Evolutionary conservation across 1,284 basidiomycete species (phyloP), one percentile per base, ranked within the genome.

Genomic region (Rhodofomes roseus): DNA sequence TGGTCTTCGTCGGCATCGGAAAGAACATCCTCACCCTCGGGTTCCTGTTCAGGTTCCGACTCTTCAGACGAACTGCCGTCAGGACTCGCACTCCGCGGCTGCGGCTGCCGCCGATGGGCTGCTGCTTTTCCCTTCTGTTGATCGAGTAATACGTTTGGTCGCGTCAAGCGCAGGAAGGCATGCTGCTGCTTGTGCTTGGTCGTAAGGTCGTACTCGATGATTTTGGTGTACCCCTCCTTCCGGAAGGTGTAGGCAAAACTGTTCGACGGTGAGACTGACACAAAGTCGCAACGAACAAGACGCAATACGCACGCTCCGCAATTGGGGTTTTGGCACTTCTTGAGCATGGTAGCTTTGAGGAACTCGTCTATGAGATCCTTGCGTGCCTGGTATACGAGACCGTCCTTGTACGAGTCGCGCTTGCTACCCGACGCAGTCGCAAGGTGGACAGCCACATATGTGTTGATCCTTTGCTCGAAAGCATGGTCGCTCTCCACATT

Each of bases 181-280:
- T 91, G 86, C 55, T 84, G 80, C 39, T 75, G 79, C 73, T 92
- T 92, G 70, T 96, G 90, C 75, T 95, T 96, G 6, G 74, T 59
- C 1, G 92, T 81, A 31, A 98, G 81, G 68, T 95, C 95, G 68
- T 93, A 92, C 76, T 98, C 96, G 71, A 98, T 90, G 63, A 99
- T 85, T 77, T 98, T 98, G 60, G 93, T 92, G 70, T 93, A 84
- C 1, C 93, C 95, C 71, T 99, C 97, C 73, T 96, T 98, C 60
- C 96, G 89, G 75, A 94, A 93, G 0, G 92, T 92, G 70, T 93
- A 94, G 1, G 82, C 87, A 68, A 83, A 77, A n/a, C 95, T 96
- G 27, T 18, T 52, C n/a, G 9, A 5, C 39, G 55, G 27, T 41
- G 46, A 55, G 20, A 9, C 22, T 31, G 20, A n/a, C 25, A 54